Percentiles rank a stretch among this genome's conserved stretches.
These are phyloP conservation scores for Eimeria praecox DNA, from an alignment of 169 alveolate species.

Conservation along the genomic window DNA sequence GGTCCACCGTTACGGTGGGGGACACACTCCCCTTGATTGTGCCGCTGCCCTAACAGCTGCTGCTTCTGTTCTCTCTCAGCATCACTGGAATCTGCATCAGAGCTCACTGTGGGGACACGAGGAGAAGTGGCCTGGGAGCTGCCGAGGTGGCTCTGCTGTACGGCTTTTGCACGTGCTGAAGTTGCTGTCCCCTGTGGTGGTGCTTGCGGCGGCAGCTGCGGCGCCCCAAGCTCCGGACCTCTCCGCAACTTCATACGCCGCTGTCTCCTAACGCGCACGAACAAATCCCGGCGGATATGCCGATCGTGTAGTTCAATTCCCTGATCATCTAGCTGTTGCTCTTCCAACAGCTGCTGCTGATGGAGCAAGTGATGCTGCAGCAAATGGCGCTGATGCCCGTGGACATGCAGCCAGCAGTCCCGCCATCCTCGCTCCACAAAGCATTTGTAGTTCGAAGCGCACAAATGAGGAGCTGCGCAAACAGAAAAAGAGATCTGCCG, in stretches of 20 bases:
- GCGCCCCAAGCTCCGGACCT: constrained; percentile 35
- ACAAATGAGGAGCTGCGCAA: constrained; percentile 88
- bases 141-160: background rate
- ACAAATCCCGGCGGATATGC: constrained; percentile 64
- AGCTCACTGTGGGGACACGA: constrained; percentile 4
- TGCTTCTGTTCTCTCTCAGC: constrained; percentile 48
- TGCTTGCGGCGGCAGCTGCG: constrained; percentile 26
- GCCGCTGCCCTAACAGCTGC: constrained; percentile 55
- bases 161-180: background rate
- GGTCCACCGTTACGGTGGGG: constrained; percentile 4
- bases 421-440: constrained; percentile 93
- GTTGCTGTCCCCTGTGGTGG: background rate
- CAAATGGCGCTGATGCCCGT: constrained; percentile 67
- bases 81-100: constrained; percentile 64
- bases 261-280: constrained; percentile 75
- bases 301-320: constrained; percentile 75
- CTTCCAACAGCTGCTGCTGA: constrained; percentile 81
- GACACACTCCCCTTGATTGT: background rate
- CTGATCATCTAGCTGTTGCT: constrained; percentile 74
- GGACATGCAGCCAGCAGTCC: constrained; percentile 89
- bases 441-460: constrained; percentile 92
- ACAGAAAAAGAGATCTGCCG: background rate
- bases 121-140: constrained; percentile 8
- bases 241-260: constrained; percentile 72
- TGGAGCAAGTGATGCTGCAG: constrained; percentile 79